Conservation (phyloP, 306 rosid genomes). For the Lagenaria siceraria region DNA sequence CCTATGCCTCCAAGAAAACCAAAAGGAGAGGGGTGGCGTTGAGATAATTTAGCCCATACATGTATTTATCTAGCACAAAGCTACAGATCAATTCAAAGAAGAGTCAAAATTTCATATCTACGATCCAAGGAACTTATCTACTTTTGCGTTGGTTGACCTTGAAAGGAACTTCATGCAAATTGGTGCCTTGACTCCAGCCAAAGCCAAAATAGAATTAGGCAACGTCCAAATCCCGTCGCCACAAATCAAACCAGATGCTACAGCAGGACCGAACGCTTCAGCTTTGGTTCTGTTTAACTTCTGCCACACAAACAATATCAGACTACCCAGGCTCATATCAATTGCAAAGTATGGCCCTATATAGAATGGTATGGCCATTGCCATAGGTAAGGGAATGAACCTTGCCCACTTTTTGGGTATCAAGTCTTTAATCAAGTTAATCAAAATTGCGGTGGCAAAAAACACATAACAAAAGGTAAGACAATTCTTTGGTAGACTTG, state of each 20-base stretch:
- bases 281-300: constrained; percentile 26
- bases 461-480: constrained; percentile 23
- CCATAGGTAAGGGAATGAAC: constrained; percentile 37
- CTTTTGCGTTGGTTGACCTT: constrained; percentile 11
- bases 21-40: neutral
- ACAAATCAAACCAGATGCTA: constrained; percentile 41
- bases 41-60: neutral
- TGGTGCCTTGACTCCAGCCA: constrained; percentile 29
- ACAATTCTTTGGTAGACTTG: constrained; percentile 24
- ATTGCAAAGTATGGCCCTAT: constrained; percentile 34
- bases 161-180: constrained; percentile 44
- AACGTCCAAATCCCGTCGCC: constrained; percentile 40
- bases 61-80: neutral
- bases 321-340: constrained; percentile 32
- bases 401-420: constrained; percentile 18
- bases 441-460: constrained; percentile 21
- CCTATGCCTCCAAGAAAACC: neutral
- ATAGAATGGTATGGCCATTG: constrained; percentile 41
- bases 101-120: neutral
- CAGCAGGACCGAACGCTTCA: constrained; percentile 27
- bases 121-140: constrained; percentile 13
- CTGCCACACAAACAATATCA: constrained; percentile 27
- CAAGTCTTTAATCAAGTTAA: constrained; percentile 23
- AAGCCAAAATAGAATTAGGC: constrained; percentile 32
- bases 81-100: neutral